Percentiles rank a stretch among this genome's conserved stretches.
These are phyloP conservation scores for Aspergillus bombycis DNA, from an alignment of 2,329 filamentous ascomycete species.

Conservation along the genomic window DNA sequence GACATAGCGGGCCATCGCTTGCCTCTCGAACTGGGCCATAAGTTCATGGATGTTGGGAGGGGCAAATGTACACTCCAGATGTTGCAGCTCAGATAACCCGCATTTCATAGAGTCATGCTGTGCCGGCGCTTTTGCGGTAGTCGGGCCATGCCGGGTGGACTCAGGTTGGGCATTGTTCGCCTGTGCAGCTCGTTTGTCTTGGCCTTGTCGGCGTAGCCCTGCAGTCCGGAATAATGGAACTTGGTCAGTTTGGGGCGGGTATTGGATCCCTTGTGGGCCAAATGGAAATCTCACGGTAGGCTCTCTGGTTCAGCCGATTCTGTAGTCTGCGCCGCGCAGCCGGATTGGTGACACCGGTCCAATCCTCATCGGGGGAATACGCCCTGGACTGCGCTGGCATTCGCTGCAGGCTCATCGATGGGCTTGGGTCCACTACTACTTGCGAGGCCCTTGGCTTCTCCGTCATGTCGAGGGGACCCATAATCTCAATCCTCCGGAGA, in stretches of 20 bases:
- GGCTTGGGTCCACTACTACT: background rate
- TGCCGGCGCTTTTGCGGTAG: background rate
- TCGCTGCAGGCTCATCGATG: background rate
- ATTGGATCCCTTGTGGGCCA: background rate
- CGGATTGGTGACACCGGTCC: constrained; percentile 19
- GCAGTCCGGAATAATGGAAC: background rate
- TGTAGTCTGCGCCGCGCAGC: constrained; percentile 22
- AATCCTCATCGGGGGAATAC: constrained; percentile 6
- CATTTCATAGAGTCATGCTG: background rate
- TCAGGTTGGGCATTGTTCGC: background rate
- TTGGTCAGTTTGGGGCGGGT: background rate
- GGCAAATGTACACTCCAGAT: background rate
- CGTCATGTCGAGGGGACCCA: background rate
- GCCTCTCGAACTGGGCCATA: background rate
- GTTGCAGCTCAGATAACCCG: background rate
- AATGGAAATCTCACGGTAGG: constrained; percentile 17
- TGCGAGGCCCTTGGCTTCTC: background rate
- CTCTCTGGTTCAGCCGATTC: constrained; percentile 28
- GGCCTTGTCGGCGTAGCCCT: background rate
- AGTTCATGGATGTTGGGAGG: background rate
- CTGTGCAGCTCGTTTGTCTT: background rate
- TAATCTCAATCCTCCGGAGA: no score
- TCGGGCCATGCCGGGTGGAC: background rate
- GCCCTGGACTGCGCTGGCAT: background rate
- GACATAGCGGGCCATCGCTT: constrained; percentile 11